Evolutionary conservation across 1,284 basidiomycete genomes (phyloP), one percentile per base, ranked within the genome.

Genomic region (Ceratobasidium sp.): DNA sequence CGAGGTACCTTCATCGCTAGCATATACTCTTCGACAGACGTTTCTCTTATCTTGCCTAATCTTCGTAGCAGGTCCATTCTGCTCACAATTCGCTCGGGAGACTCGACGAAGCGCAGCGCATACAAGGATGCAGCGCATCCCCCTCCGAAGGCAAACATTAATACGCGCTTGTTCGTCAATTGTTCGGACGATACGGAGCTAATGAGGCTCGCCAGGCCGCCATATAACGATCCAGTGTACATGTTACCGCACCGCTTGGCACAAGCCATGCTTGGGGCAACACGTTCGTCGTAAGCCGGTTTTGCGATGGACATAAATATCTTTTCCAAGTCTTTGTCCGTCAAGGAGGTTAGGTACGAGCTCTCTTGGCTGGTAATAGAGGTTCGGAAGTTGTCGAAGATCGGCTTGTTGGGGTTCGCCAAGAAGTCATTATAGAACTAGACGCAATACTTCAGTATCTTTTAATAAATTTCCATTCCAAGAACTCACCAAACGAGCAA

Each of bases 171-270:
- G 82, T 89, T 90, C 78, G 85, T 81, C 73, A 95, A 82, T 75
- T 89, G 84, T n/a, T 85, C 82, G 7, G 91, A 88, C 76, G 89
- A 87, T 49, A 92, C 87, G 54, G 85, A 85, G 62, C 91, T 87
- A 55, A 98, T 80, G 38, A 96, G 84, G 13, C 91, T 94, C 43
- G 95, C 93, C 74, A 98, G 88, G 76, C 94, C 95, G 71, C 95
- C 95, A 81, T 97, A 98, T 35, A 98, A 86, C 52, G 94, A 96
- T 16, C 92, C 96, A 23, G 96, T 96, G 88, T 98, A 98, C 92
- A 97, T 97, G 89, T 98, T 98, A 16, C 96, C 96, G 79, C 95
- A 89, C 69, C 94, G 90, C 80, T 89, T 88, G 66, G 94, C 94
- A 83, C 90, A 91, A 75, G 89, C 87, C 87, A 95, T 94, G 28